A percentile compares a stretch with the other conserved stretches of the same genome.
Evolutionary conservation across 169 alveolate genomes (phyloP).

Genomic region (Eimeria tenella): DNA sequence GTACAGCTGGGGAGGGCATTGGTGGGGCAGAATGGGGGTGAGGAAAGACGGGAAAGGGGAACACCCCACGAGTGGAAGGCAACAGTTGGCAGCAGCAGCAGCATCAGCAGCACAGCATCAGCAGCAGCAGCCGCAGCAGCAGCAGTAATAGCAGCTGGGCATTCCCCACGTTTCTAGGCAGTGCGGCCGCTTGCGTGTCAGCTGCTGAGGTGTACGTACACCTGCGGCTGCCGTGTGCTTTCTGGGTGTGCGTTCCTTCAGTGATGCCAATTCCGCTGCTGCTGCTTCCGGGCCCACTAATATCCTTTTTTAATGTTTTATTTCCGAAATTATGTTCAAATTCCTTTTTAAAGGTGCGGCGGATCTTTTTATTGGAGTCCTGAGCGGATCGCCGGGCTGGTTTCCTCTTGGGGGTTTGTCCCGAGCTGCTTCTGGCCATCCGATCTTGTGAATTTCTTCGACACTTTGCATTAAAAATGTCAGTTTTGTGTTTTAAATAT

Average conservation of each 20-base stretch:
- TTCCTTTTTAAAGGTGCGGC: conserved; percentile 55
- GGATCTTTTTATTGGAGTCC: not conserved
- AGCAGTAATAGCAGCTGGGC: not conserved
- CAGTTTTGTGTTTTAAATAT: not conserved
- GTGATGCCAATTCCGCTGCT: conserved; percentile 75
- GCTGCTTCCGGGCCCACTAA: conserved; percentile 61
- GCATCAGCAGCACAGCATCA: not conserved
- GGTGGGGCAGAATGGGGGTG: no score
- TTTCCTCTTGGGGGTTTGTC: not conserved
- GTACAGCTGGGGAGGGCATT: no score
- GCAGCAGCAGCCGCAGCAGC: not conserved
- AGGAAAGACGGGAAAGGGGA: no score
- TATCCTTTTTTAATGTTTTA: not conserved
- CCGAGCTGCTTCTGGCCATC: no score
- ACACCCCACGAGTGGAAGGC: no score
- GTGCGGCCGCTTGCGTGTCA: no score
- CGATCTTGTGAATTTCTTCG: not conserved
- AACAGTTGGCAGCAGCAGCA: no score
- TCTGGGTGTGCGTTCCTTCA: conserved; percentile 21
- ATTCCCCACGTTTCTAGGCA: no score
- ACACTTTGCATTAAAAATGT: not conserved
- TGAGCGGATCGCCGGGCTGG: not conserved
- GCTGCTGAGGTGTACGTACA: not conserved
- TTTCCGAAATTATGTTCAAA: conserved; percentile 19
- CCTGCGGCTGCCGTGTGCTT: not conserved